Base-by-base conservation (phyloP, 1,284 basidiomycete genomes). In the Phylloboletellus chloephorus region DNA sequence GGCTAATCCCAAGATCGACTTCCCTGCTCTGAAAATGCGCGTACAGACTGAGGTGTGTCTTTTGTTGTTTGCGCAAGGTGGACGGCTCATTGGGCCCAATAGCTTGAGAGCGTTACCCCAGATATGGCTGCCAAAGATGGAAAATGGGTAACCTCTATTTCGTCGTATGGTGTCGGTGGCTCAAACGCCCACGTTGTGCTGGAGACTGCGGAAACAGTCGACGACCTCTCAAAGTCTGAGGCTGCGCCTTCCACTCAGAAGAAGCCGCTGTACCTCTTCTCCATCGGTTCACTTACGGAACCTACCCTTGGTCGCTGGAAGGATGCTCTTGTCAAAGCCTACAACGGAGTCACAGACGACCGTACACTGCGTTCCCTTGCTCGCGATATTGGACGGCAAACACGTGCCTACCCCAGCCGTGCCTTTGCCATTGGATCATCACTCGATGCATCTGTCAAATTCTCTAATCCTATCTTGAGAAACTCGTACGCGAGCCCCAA, bases 161-260 rank as follows among this genome's bases (percentile, higher is more conserved):
- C 55, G 7, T 57, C 55, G 3, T 57, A 60, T 25, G 57, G 57
- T 36, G 53, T 57, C 12, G 57, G 57, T 23, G 51, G 57, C 40
- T 56, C 55, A 3, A 60, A 57, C 22, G 57, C 53, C 9, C 56
- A 60, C 26, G 1, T 57, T 10, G 56, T 57, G n/a, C 4, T 58
- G 48, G 57, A 57, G 34, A 51, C 43, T 12, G 49, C 22, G 3
- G 46, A 51, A n/a, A 47, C 39, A 3, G 44, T 43, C 13, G 12
- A 43, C 2, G 47, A 47, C n/a, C 36, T 50, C 26, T 37, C 44
- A n/a, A 39, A 37, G 7, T 20, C 39, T 5, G 23, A 35, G 7
- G 11, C 29, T 12, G 13, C 22, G n/a, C 19, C 28, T 0, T 2
- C 21, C 5, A 5, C 16, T 7, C 33, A 17, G 30, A 48, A 43